A percentile compares a stretch with the other conserved stretches of the same genome.
phyloP scores from a whole-genome alignment of 1,284 basidiomycete genomes.

The Stygiomarasmius scandens region DNA sequence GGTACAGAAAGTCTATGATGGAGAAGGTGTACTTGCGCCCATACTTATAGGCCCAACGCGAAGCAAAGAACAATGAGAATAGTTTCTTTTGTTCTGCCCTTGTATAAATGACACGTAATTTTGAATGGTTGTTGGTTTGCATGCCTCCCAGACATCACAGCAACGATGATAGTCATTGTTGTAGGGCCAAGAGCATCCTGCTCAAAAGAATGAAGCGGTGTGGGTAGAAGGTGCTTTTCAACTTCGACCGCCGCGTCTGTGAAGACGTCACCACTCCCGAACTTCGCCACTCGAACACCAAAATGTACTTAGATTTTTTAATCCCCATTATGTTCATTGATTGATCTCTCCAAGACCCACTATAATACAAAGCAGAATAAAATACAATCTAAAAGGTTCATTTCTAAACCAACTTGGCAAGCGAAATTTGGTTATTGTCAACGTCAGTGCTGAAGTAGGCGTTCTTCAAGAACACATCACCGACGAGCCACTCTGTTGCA shows the following conservation, averaged over 20 bases:
- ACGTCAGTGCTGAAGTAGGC: constrained; percentile 79
- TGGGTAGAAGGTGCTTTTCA: too few relatives aligned
- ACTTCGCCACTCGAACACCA: too few relatives aligned
- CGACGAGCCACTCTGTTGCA: constrained; percentile 74
- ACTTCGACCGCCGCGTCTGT: too few relatives aligned
- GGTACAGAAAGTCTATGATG: background rate
- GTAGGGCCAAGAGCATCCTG: too few relatives aligned
- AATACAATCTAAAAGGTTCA: background rate
- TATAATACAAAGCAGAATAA: constrained; percentile 11
- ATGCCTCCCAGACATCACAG: too few relatives aligned
- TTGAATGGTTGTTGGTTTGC: too few relatives aligned
- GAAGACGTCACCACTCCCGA: too few relatives aligned
- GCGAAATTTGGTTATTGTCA: constrained; percentile 65
- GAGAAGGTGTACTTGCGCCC: background rate
- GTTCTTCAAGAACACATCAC: constrained; percentile 79
- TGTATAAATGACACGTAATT: background rate
- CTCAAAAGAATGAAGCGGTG: too few relatives aligned
- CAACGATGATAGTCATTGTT: too few relatives aligned
- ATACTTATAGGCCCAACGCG: background rate
- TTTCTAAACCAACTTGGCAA: constrained; percentile 56
- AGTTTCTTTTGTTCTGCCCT: background rate
- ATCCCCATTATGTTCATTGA: constrained; percentile 11
- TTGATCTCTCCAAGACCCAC: constrained; percentile 4
- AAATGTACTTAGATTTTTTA: background rate
- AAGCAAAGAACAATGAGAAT: background rate